Evolutionary conservation across 2,329 filamentous ascomycete species (phyloP).

Genomic region (Fusarium ramigenum): DNA sequence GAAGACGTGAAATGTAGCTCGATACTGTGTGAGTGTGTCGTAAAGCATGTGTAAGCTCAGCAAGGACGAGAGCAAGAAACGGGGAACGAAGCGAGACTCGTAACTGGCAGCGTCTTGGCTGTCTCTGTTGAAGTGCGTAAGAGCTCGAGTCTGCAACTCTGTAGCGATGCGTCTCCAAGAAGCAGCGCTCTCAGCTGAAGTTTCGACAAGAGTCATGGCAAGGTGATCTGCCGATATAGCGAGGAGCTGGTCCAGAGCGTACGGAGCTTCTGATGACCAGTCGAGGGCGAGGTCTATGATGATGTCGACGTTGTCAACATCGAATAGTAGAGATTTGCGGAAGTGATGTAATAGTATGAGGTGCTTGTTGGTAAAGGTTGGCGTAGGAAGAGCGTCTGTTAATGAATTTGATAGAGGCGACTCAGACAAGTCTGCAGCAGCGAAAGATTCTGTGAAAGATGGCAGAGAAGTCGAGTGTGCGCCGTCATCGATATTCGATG

Average conservation of each 20-base stretch:
- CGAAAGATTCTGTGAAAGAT: slow-evolving; percentile 35
- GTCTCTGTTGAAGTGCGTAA: slow-evolving; percentile 51
- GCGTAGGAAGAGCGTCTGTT: slow-evolving; percentile 14
- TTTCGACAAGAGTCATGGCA: slow-evolving; percentile 33
- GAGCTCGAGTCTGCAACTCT: slow-evolving; percentile 56
- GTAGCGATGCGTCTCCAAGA: slow-evolving; percentile 50
- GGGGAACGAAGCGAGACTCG: slow-evolving; percentile 48
- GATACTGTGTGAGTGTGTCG: slow-evolving; percentile 55
- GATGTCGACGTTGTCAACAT: slow-evolving; percentile 31
- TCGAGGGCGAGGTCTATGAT: slow-evolving; percentile 47
- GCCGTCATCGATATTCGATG: slow-evolving; percentile 2
- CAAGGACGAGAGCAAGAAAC: slow-evolving; percentile 56
- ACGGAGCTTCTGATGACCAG: slow-evolving; percentile 50
- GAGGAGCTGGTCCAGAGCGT: slow-evolving; percentile 58
- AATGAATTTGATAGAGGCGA: slow-evolving; percentile 18
- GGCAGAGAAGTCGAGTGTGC: slow-evolving; percentile 32
- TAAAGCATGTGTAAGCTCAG: slow-evolving; percentile 59
- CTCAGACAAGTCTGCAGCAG: slow-evolving; percentile 15
- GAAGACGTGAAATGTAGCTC: slow-evolving; percentile 50
- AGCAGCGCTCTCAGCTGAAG: slow-evolving; percentile 27
- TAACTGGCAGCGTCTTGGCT: slow-evolving; percentile 37
- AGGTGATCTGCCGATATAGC: slow-evolving; percentile 57
- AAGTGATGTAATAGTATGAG: slow-evolving; percentile 53
- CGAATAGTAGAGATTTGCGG: slow-evolving; percentile 39
- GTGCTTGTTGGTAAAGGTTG: slow-evolving; percentile 50